Evolutionary conservation across 345 rosid species (phyloP).

Genomic region (Populus davidiana): DNA sequence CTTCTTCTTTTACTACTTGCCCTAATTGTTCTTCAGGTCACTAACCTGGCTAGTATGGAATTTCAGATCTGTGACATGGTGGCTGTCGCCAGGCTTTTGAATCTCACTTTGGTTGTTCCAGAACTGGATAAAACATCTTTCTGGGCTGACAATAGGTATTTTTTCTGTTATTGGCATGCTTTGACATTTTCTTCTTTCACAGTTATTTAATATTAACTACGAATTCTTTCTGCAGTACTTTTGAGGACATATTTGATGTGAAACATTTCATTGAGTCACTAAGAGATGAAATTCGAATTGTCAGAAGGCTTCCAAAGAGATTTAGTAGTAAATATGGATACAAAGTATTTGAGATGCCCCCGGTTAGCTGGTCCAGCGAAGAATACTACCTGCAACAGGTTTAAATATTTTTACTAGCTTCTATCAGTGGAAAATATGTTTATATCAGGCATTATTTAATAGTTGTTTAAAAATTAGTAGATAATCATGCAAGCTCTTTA

Average conservation of each 20-base stretch:
- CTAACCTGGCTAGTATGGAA: constrained; percentile 18
- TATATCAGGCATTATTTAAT: background rate
- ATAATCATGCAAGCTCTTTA: background rate
- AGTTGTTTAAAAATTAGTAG: background rate
- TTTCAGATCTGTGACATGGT: constrained; percentile 94
- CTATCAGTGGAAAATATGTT: background rate
- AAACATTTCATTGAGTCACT: constrained; percentile 85
- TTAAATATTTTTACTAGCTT: constrained; percentile 12
- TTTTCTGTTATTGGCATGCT: constrained; percentile 9
- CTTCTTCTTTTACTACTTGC: constrained; percentile 27
- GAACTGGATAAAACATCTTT: constrained; percentile 96
- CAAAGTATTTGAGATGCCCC: constrained; percentile 67
- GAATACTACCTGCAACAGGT: constrained; percentile 90
- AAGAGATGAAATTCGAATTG: constrained; percentile 86
- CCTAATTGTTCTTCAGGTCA: constrained; percentile 3
- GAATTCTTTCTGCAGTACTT: constrained; percentile 59
- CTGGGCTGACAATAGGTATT: constrained; percentile 96
- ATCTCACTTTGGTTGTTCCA: constrained; percentile 92
- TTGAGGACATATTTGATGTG: constrained; percentile 91
- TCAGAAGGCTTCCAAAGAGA: constrained; percentile 80
- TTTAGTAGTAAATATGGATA: constrained; percentile 56
- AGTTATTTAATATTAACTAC: constrained; percentile 6
- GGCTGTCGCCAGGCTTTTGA: constrained; percentile 76
- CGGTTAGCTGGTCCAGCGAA: constrained; percentile 96
- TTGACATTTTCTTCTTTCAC: background rate